Evolutionary conservation across 352 stramenopile species (phyloP).

Genomic region (Phytophthora ohioensis): DNA sequence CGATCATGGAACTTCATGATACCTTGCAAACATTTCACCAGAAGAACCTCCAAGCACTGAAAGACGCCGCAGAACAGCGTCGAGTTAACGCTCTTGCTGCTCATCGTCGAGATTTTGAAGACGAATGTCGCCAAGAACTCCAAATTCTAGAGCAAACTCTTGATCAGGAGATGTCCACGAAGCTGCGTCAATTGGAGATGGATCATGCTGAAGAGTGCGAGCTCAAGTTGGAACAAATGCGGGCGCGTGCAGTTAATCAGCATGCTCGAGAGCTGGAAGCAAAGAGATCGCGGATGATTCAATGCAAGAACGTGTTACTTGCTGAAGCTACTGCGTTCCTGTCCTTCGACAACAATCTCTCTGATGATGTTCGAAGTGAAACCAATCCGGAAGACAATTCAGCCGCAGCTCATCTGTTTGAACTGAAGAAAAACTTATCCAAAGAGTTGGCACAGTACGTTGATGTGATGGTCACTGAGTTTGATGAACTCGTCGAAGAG

Average conservation of each 20-base stretch:
- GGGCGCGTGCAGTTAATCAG: slow-evolving; percentile 33
- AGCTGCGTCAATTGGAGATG: slow-evolving; percentile 52
- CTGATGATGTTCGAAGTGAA: slow-evolving; percentile 9
- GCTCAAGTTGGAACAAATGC: slow-evolving; percentile 47
- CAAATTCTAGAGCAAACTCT: slow-evolving; percentile 48
- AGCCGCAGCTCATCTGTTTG: slow-evolving; percentile 37
- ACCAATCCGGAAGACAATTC: slow-evolving; percentile 28
- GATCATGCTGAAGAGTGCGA: slow-evolving; percentile 52
- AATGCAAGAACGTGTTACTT: slow-evolving; percentile 52
- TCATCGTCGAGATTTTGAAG: slow-evolving; percentile 40
- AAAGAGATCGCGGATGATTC: slow-evolving; percentile 51
- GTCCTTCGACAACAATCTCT: slow-evolving; percentile 30
- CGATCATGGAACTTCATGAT: slow-evolving; percentile 63
- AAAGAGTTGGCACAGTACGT: slow-evolving; percentile 61
- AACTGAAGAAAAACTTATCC: slow-evolving; percentile 57
- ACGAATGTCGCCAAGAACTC: slow-evolving; percentile 47
- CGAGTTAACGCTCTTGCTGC: slow-evolving; percentile 26
- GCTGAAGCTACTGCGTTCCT: slow-evolving; percentile 58
- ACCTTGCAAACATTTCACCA: slow-evolving; percentile 47
- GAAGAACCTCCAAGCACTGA: slow-evolving; percentile 33
- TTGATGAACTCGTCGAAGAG: slow-evolving; percentile 67
- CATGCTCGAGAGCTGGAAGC: slow-evolving; percentile 54
- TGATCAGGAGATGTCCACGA: slow-evolving; percentile 48
- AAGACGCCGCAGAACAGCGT: slow-evolving; percentile 33
- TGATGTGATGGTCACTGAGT: slow-evolving; percentile 55